Base-by-base conservation (phyloP, 257 asterid genomes). In the Marsdenia floribunda region DNA sequence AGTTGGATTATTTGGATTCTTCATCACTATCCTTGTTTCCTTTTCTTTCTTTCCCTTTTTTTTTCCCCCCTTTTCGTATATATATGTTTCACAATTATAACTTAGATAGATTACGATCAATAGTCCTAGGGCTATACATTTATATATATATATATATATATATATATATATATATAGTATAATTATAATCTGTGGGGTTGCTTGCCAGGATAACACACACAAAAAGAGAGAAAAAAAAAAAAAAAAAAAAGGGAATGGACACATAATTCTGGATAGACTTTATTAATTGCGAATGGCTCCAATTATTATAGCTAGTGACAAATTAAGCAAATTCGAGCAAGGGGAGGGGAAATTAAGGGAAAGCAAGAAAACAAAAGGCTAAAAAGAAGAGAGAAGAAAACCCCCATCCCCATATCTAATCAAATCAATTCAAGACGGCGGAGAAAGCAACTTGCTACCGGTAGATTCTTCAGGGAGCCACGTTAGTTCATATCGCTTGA, bases 391-490 rank as follows among this genome's bases (percentile, higher is more conserved):
- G 42, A 3, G 42, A 38, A 38, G 42, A 38, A 38, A 38, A 38
- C 2, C 8, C 46, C 33, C 33, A 29, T 29, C 0, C 33, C 0
- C 33, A 29, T 29, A 1, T 29, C 5, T 5, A 8, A 10, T 10
- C 58, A 81, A 75, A 72, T 64, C 16, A 74, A 75, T 70, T 76
- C 53, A 80, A 82, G 83, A 80, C 84, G 88, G 87, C 90, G 88
- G 76, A 75, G 84, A 82, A 77, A 83, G 87, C 55, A 82, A 86
- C 88, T 65, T 57, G 59, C 75, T 78, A 86, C 82, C 86, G 75
- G 72, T 68, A 85, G 84, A 85, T 82, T 82, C 81, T 76, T 68
- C 35, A 40, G 60, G 74, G 18, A 21, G 59, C 72, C 26, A n/a
- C 54, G 61, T 74, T 78, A 76, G 80, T 15, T 84, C 87, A 84